Conservation (phyloP, 78 protist species). For the Planoprotostelium fungivorum region DNA sequence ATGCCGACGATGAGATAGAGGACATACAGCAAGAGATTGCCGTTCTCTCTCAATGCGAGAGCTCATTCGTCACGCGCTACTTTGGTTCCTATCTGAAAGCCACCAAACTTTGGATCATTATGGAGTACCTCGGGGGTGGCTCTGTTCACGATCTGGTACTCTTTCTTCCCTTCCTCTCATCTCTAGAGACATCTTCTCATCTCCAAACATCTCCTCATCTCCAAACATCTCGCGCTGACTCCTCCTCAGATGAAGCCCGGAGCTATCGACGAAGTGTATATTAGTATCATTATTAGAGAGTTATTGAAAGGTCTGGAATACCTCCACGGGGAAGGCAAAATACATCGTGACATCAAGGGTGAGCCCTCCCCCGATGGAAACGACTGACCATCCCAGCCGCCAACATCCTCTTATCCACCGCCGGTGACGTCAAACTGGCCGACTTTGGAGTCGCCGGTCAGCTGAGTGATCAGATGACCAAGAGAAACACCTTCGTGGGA, state of each 20-base stretch:
- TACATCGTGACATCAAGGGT: conserved; percentile 97
- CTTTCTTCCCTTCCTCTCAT: not conserved
- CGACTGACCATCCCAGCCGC: conserved; percentile 62
- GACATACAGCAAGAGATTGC: conserved; percentile 90
- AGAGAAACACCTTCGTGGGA: conserved; percentile 92
- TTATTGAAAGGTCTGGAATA: conserved; percentile 80
- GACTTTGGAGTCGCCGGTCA: conserved; percentile 98
- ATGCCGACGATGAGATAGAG: conserved; percentile 94
- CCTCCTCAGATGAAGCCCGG: conserved; percentile 65
- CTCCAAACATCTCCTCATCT: not conserved
- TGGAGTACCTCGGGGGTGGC: conserved; percentile 95
- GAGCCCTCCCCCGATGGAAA: not conserved
- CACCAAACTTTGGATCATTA: conserved; percentile 88
- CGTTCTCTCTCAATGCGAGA: conserved; percentile 74
- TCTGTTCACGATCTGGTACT: conserved; percentile 82
- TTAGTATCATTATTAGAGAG: conserved; percentile 88
- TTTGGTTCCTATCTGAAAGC: conserved; percentile 76
- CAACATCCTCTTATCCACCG: conserved; percentile 81
- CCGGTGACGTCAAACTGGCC: conserved; percentile 93
- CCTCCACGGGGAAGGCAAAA: conserved; percentile 87
- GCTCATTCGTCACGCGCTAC: conserved; percentile 76
- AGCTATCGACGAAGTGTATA: conserved; percentile 73
- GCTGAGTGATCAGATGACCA: conserved; percentile 74
- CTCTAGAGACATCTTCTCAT: not conserved
- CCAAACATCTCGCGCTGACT: not conserved